Evolutionary conservation across 2,329 filamentous ascomycete genomes (phyloP), one percentile per base, ranked within the genome.

Genomic region (Arthroderma uncinatum): DNA sequence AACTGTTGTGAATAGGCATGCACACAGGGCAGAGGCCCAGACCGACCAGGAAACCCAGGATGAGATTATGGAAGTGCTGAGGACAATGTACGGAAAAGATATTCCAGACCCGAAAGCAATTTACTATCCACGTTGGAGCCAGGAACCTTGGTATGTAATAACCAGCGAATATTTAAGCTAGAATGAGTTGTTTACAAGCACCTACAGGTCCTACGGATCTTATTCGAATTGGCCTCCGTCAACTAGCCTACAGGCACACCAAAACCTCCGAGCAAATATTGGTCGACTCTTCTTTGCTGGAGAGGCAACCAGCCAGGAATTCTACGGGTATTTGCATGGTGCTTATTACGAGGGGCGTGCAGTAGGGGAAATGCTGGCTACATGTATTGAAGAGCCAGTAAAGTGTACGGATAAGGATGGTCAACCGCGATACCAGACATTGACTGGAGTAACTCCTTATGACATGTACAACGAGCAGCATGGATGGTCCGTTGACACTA

Each of bases 201-300:
- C 14, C 4, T n/a, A 1, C 5, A 55, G 53, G 53, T 64, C 75
- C 0, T 81, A 78, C 56, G 84, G 84, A 2, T 82, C 78, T 21
- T 87, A 85, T 68, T 83, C 80, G 37, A 86, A 86, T 66, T 87
- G 83, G 84, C 84, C 84, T 0, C 71, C 78, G 0, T 80, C 80
- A 0, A 81, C 82, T 44, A 83, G 80, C 0, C 71, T 87, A 0
- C 79, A 85, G 64, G 80, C 77, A 71, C 84, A 87, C 62, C 79
- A 86, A 65, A 86, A 87, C 61, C 72, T 87, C 9, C 78, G 84
- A 0, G 81, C 83, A n/a, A 85, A 85, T 59, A 69, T 83, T 0
- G 76, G 76, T 7, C 69, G 81, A 0, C 66, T 87, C 2, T 85
- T 78, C 72, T 87, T 85, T 60, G 82, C 84, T 0, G 84, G 84